Evolutionary conservation across 768 basidiomycete genomes (phyloP).

Genomic region (Boletus edulis): DNA sequence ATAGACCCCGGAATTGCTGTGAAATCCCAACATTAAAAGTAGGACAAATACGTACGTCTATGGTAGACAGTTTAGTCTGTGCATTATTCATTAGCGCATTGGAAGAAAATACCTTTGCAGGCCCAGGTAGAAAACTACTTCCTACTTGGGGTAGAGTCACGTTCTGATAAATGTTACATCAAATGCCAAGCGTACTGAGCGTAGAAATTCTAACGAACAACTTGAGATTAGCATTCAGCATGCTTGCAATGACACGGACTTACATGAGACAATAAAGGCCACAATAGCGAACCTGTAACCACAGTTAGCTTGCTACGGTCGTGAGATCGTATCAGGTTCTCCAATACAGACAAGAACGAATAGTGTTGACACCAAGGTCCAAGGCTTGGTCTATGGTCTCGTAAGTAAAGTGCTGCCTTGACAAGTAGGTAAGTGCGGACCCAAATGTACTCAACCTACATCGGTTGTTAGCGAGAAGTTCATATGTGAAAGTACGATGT

Average conservation of each 20-base stretch:
- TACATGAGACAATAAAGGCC: slow-evolving; percentile 3
- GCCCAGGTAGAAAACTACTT: neutral
- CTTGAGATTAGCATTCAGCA: neutral
- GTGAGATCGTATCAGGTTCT: no score
- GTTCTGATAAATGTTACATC: neutral
- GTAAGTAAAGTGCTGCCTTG: neutral
- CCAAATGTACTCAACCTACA: slow-evolving; percentile 12
- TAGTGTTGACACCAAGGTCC: slow-evolving; percentile 5
- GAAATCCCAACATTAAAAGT: no score
- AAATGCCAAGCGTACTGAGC: neutral
- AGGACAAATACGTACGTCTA: neutral
- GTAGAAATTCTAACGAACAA: neutral
- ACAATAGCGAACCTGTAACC: slow-evolving; percentile 5
- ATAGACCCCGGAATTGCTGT: neutral
- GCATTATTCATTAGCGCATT: neutral
- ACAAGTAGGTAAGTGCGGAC: neutral
- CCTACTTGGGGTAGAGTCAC: neutral
- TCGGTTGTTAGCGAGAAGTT: neutral
- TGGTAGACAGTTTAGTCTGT: neutral
- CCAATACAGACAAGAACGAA: slow-evolving; percentile 3
- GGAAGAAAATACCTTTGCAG: neutral
- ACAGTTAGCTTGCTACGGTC: no score
- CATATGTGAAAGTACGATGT: no score
- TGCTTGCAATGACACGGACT: neutral
- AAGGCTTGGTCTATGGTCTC: neutral